Percentiles rank a stretch among this genome's conserved stretches.
These are phyloP conservation scores for Fusarium sp. DNA, from an alignment of 2,329 filamentous ascomycete genomes.

Conservation along the genomic window DNA sequence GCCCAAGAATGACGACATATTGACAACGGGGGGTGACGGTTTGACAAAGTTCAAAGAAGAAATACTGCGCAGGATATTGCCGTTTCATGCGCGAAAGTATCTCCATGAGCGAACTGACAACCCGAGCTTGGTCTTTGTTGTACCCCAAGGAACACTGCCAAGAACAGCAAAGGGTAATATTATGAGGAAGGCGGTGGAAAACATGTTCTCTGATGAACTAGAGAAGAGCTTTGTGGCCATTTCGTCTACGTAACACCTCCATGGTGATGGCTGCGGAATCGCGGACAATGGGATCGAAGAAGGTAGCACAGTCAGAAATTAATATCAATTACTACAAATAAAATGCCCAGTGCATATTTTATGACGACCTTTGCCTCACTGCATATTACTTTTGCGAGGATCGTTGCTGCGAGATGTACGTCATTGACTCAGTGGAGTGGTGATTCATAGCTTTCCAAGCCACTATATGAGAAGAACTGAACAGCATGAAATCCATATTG, in stretches of 20 bases:
- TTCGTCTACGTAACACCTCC: fast-evolving
- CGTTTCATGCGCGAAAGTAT: conserved; percentile 1
- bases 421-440: conserved; percentile 19
- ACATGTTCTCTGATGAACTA: background rate
- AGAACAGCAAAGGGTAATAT: conserved; percentile 6
- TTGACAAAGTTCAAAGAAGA: background rate
- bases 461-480: background rate
- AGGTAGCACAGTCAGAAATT: too few species aligned
- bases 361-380: background rate
- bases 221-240: fast-evolving
- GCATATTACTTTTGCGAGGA: background rate
- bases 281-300: background rate
- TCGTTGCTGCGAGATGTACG: background rate
- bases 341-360: fast-evolving
- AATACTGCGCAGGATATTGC: background rate
- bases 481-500: fast-evolving
- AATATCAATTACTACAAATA: too few species aligned
- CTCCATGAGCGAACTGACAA: background rate
- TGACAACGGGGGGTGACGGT: fast-evolving
- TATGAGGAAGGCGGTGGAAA: background rate
- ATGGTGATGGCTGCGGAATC: fast-evolving
- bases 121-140: background rate
- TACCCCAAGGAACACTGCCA: background rate
- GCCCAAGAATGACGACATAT: background rate
- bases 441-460: conserved; percentile 7